phyloP scores from a whole-genome alignment of 306 rosid species.

The Argentina anserina region DNA sequence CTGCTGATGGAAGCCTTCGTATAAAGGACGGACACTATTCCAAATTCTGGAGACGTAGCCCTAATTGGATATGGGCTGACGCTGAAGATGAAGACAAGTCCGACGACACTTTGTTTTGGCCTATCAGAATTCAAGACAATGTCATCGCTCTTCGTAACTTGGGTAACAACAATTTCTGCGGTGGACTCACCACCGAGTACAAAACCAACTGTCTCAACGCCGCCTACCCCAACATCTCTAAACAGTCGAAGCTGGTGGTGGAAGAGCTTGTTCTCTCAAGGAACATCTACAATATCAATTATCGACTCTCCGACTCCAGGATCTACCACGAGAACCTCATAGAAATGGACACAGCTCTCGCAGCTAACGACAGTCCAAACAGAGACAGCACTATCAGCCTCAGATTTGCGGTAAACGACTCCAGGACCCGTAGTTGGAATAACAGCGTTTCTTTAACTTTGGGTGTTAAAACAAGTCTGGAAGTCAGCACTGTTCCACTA shows the following conservation, averaged over 20 bases:
- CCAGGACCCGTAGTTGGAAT: constrained; percentile 3
- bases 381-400: not conserved
- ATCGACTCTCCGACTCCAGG: not conserved
- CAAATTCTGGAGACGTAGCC: constrained; percentile 3
- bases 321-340: constrained; percentile 5
- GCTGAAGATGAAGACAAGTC: too few relatives aligned
- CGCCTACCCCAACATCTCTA: not conserved
- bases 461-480: not conserved
- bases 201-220: constrained; percentile 3
- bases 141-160: constrained; percentile 9
- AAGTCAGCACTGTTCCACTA: not conserved
- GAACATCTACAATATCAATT: constrained; percentile 5
- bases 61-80: constrained; percentile 1
- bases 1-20: not conserved
- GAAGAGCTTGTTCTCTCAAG: not conserved
- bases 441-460: not conserved
- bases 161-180: not conserved
- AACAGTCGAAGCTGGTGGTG: not conserved
- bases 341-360: not conserved
- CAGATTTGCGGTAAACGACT: constrained; percentile 1
- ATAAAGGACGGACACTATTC: not conserved
- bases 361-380: not conserved
- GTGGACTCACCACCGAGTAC: not conserved
- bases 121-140: not conserved
- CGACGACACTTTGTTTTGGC: not conserved